A percentile compares a stretch with the other conserved stretches of the same genome.
Conservation (phyloP, 2,329 filamentous ascomycete genomes). For the Colletotrichum cuscutae region DNA sequence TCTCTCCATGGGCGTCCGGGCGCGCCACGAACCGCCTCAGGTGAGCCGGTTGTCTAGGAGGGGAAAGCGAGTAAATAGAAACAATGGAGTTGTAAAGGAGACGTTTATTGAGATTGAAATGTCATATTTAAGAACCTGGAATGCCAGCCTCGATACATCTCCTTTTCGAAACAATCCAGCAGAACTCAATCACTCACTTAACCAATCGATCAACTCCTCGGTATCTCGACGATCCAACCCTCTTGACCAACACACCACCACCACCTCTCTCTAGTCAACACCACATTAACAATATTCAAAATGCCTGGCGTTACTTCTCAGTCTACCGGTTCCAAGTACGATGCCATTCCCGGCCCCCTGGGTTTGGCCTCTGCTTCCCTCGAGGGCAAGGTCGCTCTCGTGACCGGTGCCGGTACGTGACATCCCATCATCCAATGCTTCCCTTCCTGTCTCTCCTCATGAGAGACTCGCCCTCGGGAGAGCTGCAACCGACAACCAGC, state of each 20-base stretch:
- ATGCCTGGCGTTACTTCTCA: constrained; percentile 45
- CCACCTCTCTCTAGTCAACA: neutral
- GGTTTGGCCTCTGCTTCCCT: constrained; percentile 66
- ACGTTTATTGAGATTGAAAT: neutral
- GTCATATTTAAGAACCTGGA: constrained; percentile 24
- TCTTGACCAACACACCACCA: neutral
- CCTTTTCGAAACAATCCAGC: constrained; percentile 11
- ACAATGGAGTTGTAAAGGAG: neutral
- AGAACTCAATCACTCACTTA: constrained; percentile 21
- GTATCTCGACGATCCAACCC: constrained; percentile 7
- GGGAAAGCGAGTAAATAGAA: neutral
- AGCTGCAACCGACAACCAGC: neutral
- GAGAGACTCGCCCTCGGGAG: neutral
- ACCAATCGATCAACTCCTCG: constrained; percentile 14
- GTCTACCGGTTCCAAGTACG: constrained; percentile 44
- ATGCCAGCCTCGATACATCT: neutral
- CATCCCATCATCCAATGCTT: neutral
- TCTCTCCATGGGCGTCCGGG: constrained; percentile 34
- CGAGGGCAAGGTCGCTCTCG: constrained; percentile 85
- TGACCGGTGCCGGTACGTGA: constrained; percentile 71
- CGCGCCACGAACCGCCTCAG: constrained; percentile 22
- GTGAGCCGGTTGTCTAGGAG: constrained; percentile 5
- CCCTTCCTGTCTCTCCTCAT: neutral
- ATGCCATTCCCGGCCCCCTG: constrained; percentile 50
- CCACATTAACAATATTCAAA: constrained; percentile 32